phyloP scores from a whole-genome alignment of 495 filamentous ascomycete species.

The Aspergillus hancockii region DNA sequence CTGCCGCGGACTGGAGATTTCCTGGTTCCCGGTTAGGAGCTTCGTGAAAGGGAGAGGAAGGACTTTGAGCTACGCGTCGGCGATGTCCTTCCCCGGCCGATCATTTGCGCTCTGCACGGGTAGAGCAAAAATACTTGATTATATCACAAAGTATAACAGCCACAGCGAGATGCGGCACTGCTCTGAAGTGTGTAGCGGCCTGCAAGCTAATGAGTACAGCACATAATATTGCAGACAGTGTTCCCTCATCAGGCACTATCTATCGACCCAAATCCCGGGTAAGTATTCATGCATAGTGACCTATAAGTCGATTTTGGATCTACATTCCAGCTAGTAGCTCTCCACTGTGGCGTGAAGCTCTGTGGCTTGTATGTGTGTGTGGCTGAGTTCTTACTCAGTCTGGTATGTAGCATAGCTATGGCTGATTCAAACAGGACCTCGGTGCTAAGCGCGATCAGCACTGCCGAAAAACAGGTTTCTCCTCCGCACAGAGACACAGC shows the following conservation, averaged over 20 bases:
- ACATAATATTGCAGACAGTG: neutral
- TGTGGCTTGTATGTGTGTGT: neutral
- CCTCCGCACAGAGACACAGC: neutral
- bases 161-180: neutral
- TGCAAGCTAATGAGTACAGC: neutral
- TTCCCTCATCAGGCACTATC: neutral
- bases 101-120: neutral
- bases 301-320: neutral
- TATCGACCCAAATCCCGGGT: neutral
- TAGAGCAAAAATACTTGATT: neutral
- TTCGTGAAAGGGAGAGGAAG: neutral
- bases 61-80: neutral
- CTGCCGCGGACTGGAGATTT: slow-evolving; percentile 5
- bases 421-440: too few species aligned
- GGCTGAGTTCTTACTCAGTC: neutral
- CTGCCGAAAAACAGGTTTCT: neutral
- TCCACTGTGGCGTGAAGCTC: neutral
- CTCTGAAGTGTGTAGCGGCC: neutral
- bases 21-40: slow-evolving; percentile 5
- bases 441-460: neutral
- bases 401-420: neutral
- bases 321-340: neutral
- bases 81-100: neutral
- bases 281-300: neutral
- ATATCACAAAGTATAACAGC: neutral